Evolutionary conservation across 352 stramenopile genomes (phyloP).

Genomic region (Blastocystis sp.): DNA sequence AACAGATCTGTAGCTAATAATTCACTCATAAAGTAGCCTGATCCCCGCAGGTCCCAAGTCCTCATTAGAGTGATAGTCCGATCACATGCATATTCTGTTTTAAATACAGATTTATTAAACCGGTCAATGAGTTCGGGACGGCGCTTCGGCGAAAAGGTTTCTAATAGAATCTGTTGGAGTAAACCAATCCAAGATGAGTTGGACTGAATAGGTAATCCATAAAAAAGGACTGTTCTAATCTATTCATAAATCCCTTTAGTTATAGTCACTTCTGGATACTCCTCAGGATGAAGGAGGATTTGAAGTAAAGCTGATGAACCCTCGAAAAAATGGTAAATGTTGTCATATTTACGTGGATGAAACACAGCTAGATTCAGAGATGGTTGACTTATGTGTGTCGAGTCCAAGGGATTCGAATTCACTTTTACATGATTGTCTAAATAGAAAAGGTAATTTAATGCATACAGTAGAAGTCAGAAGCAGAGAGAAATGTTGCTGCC

Average conservation of each 20-base stretch:
- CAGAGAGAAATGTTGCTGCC: not conserved
- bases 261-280: not conserved
- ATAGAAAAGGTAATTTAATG: not conserved
- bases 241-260: too few relatives aligned
- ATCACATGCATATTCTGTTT: not conserved
- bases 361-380: not conserved
- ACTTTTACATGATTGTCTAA: not conserved
- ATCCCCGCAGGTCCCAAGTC: not conserved
- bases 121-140: not conserved
- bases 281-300: conserved; percentile 9
- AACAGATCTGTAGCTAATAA: not conserved
- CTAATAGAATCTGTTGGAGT: not conserved
- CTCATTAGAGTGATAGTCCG: not conserved
- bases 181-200: not conserved
- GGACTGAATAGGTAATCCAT: too few relatives aligned
- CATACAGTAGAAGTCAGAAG: not conserved
- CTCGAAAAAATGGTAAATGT: not conserved
- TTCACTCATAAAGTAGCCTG: not conserved
- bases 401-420: not conserved
- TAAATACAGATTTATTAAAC: not conserved
- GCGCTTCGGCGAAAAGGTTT: not conserved
- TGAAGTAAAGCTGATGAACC: not conserved
- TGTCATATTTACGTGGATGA: not conserved
- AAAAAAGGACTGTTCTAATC: not conserved
- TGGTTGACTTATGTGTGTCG: not conserved